These are phyloP conservation scores for Trebouxia gelatinosa DNA, from an alignment of 163 green algal genomes.

Conservation along the genomic window DNA sequence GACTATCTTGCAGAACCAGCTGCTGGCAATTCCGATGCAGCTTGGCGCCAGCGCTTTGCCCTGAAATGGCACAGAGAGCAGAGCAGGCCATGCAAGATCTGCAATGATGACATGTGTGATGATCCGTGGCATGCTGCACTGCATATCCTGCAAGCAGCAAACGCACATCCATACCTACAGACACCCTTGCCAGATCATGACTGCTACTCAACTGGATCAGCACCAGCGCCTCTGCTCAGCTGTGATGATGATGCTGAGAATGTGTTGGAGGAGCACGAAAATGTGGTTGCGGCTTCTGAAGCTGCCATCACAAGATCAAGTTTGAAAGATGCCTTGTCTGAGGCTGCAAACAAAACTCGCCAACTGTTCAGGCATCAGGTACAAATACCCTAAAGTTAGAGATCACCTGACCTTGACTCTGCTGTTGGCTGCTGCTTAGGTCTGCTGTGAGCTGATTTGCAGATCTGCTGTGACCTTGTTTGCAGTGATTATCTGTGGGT, in stretches of 20 bases:
- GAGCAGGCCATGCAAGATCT: not conserved
- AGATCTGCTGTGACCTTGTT: not conserved
- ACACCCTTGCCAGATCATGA: not conserved
- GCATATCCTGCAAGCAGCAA: not conserved
- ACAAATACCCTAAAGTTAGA: not conserved
- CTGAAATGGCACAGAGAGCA: not conserved
- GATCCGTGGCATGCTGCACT: not conserved
- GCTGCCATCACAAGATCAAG: not conserved
- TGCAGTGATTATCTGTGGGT: not conserved
- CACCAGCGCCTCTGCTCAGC: not conserved
- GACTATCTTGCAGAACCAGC: not conserved
- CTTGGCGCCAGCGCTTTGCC: not conserved
- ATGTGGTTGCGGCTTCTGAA: not conserved
- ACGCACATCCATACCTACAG: not conserved
- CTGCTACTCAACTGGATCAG: not conserved
- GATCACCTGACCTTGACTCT: not conserved
- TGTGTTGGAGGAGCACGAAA: not conserved
- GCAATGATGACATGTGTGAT: not conserved
- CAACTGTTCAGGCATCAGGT: not conserved
- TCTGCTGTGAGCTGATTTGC: not conserved
- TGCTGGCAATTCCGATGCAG: not conserved
- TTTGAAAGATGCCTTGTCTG: not conserved
- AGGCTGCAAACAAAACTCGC: not conserved
- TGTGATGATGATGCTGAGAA: not conserved
- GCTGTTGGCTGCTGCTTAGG: not conserved